phyloP scores from a whole-genome alignment of 1,284 basidiomycete species.

The Marasmius fiardii region DNA sequence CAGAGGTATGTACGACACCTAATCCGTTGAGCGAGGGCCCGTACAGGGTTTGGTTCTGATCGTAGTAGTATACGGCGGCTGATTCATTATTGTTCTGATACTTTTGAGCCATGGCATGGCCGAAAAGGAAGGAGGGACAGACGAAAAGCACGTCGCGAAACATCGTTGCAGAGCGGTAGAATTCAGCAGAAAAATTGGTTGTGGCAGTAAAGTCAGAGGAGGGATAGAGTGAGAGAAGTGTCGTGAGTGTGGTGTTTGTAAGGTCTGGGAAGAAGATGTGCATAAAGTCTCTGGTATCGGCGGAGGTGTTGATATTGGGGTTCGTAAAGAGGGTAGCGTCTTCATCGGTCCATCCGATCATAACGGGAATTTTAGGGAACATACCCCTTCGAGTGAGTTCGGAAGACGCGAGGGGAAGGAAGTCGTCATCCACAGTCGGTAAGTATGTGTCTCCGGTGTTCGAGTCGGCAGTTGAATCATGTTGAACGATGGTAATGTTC shows the following conservation, averaged over 20 bases:
- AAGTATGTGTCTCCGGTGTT: constrained; percentile 6
- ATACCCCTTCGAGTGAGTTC: not conserved
- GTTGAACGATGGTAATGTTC: constrained; percentile 5
- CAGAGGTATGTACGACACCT: constrained; percentile 1
- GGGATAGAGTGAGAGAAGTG: not conserved
- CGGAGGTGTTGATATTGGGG: not conserved
- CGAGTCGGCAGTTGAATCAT: not conserved
- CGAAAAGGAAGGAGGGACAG: constrained; percentile 4
- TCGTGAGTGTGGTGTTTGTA: not conserved
- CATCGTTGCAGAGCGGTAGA: constrained; percentile 2
- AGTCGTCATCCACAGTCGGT: constrained; percentile 6
- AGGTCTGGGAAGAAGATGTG: not conserved
- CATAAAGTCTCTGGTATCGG: not conserved
- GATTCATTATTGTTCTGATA: not conserved
- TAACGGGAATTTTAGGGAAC: constrained; percentile 1
- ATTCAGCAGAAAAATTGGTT: not conserved
- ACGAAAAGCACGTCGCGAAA: constrained; percentile 2
- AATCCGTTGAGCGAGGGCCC: not conserved
- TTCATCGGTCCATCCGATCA: constrained; percentile 2
- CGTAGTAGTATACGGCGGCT: not conserved
- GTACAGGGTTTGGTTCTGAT: constrained; percentile 1
- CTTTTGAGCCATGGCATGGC: constrained; percentile 2
- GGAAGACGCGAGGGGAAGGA: constrained; percentile 1
- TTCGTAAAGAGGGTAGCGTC: constrained; percentile 1
- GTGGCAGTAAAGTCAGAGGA: not conserved